Percentiles rank a stretch among this genome's conserved stretches.
Evolutionary conservation across 2,329 filamentous ascomycete species (phyloP).

Genomic region (Lachnellula cervina): DNA sequence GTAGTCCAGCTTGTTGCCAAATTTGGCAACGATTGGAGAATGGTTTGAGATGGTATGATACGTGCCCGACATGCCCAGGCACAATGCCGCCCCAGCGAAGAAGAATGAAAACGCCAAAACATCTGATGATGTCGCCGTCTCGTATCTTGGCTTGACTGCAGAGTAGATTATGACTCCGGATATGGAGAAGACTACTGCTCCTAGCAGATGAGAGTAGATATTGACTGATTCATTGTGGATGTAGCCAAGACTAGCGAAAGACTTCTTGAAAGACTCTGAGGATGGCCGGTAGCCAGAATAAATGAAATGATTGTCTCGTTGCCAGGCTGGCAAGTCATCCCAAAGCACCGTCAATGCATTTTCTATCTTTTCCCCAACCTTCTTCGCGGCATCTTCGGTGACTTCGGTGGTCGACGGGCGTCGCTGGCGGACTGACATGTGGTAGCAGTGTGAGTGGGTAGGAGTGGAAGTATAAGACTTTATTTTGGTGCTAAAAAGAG

Average conservation of each 20-base stretch:
- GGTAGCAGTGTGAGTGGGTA: not conserved
- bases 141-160: constrained; percentile 60
- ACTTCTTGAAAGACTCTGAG: constrained; percentile 55
- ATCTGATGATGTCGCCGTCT: constrained; percentile 56
- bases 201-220: constrained; percentile 66
- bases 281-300: constrained; percentile 59
- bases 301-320: constrained; percentile 66
- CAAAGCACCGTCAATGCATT: constrained; percentile 40
- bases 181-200: constrained; percentile 54
- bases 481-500: not conserved
- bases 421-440: constrained; percentile 27
- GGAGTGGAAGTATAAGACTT: not conserved
- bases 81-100: constrained; percentile 67
- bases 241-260: constrained; percentile 53
- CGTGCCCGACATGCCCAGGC: constrained; percentile 75
- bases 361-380: constrained; percentile 32
- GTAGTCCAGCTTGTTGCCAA: constrained; percentile 93
- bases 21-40: constrained; percentile 67
- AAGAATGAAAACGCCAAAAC: constrained; percentile 73
- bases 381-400: constrained; percentile 20
- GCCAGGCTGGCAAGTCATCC: constrained; percentile 49
- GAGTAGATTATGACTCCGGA: constrained; percentile 50
- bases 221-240: constrained; percentile 63
- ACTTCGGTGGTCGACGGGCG: constrained; percentile 21
- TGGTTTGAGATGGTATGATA: constrained; percentile 87